Conservation (phyloP, 768 basidiomycete genomes). For the Termitomyces sp. region DNA sequence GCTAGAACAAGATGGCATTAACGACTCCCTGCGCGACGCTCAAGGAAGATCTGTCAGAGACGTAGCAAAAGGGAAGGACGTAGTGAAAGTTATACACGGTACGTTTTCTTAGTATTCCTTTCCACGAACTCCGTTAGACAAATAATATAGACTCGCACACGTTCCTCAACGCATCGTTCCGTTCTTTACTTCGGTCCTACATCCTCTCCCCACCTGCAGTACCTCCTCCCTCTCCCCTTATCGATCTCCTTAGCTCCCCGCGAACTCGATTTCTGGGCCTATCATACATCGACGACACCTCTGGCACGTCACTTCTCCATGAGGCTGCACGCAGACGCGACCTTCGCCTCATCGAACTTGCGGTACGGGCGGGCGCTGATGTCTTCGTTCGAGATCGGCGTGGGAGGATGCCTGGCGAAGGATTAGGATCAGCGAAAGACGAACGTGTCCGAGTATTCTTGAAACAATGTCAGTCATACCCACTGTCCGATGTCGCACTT, state of each 20-base stretch:
- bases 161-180: constrained; percentile 68
- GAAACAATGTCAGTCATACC: constrained; percentile 60
- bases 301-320: constrained; percentile 76
- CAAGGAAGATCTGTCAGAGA: constrained; percentile 67
- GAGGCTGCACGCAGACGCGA: constrained; percentile 80
- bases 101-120: constrained; percentile 10
- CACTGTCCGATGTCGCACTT: neutral
- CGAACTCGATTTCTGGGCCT: constrained; percentile 71
- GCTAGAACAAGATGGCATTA: constrained; percentile 72
- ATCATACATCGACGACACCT: constrained; percentile 72
- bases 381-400: constrained; percentile 78
- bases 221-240: constrained; percentile 37
- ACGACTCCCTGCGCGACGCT: constrained; percentile 69
- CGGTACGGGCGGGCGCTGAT: constrained; percentile 80
- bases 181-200: constrained; percentile 27
- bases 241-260: constrained; percentile 61
- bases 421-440: constrained; percentile 56
- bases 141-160: constrained; percentile 44
- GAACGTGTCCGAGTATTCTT: constrained; percentile 80
- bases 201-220: constrained; percentile 39
- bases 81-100: constrained; percentile 65
- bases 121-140: neutral
- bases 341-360: constrained; percentile 76
- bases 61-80: constrained; percentile 65
- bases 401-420: constrained; percentile 63